A percentile compares a stretch with the other conserved stretches of the same genome.
Conservation (phyloP, 371 early-diverging fungal genomes). For the Nematocida ironsii region DNA sequence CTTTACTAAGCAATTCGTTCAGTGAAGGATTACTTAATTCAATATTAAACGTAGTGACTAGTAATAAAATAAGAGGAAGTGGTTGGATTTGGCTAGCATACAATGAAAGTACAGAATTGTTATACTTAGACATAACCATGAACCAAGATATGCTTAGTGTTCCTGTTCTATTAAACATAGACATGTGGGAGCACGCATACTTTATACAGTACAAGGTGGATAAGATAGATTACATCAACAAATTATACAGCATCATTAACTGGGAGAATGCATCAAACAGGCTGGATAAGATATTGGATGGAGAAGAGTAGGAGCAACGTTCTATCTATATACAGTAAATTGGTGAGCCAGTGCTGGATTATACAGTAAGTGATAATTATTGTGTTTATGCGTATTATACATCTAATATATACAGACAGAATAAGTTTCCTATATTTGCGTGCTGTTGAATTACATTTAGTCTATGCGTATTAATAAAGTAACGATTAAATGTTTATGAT, state of each 20-base stretch:
- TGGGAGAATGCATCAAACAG: conserved; percentile 46
- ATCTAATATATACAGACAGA: too few species aligned
- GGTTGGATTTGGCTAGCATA: conserved; percentile 57
- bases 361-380: too few species aligned
- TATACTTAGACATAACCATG: conserved; percentile 32
- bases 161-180: conserved; percentile 42
- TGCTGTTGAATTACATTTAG: too few species aligned
- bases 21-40: conserved; percentile 1
- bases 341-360: too few species aligned
- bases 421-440: too few species aligned
- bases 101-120: neutral
- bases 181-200: conserved; percentile 56
- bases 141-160: conserved; percentile 43
- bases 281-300: conserved; percentile 22
- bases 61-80: conserved; percentile 30
- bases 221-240: conserved; percentile 20
- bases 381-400: too few species aligned
- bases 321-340: too few species aligned
- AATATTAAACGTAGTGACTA: neutral
- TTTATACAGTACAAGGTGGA: conserved; percentile 37
- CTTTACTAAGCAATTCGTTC: conserved; percentile 15
- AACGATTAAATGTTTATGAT: too few species aligned
- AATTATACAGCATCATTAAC: conserved; percentile 15
- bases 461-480: too few species aligned
- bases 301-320: neutral